phyloP scores from a whole-genome alignment of 495 filamentous ascomycete species.

The Aspergillus asperescens region DNA sequence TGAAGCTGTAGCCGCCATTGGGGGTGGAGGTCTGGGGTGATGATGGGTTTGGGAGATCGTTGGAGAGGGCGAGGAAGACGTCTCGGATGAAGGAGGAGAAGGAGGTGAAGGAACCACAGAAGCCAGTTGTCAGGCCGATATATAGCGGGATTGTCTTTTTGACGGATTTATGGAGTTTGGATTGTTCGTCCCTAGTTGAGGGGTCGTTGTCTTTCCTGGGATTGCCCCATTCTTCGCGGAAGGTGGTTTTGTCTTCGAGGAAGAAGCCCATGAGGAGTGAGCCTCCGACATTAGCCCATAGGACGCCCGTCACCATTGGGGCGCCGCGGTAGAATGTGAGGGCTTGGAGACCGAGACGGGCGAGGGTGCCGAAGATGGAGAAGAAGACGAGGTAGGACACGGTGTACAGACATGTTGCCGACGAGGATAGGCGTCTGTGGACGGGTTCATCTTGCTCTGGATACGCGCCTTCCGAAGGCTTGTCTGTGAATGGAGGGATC shows the following conservation, averaged over 20 bases:
- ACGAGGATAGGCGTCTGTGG: slow-evolving; percentile 39
- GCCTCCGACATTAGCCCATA: slow-evolving; percentile 92
- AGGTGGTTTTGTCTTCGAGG: slow-evolving; percentile 70
- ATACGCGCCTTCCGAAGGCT: slow-evolving; percentile 11
- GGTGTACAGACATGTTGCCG: slow-evolving; percentile 69
- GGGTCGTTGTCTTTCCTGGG: background rate
- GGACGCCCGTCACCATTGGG: slow-evolving; percentile 63
- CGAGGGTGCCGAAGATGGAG: slow-evolving; percentile 79
- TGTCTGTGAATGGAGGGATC: slow-evolving; percentile 1
- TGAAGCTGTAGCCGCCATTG: slow-evolving; percentile 77
- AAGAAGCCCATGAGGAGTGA: slow-evolving; percentile 83
- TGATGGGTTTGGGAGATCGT: slow-evolving; percentile 56
- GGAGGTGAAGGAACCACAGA: slow-evolving; percentile 88
- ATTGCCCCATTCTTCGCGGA: slow-evolving; percentile 59
- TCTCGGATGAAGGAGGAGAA: slow-evolving; percentile 91
- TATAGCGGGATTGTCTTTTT: slow-evolving; percentile 88
- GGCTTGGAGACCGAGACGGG: slow-evolving; percentile 74
- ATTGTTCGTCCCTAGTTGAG: slow-evolving; percentile 15
- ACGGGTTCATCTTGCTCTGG: slow-evolving; percentile 5
- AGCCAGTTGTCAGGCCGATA: slow-evolving; percentile 87
- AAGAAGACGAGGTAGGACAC: slow-evolving; percentile 81
- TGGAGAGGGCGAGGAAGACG: slow-evolving; percentile 75
- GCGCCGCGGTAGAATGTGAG: slow-evolving; percentile 77
- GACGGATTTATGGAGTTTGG: slow-evolving; percentile 48
- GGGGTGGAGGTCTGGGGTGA: slow-evolving; percentile 31